Percentiles rank a stretch among this genome's conserved stretches.
Conservation (phyloP, 164 flowering plant genomes). For the Stephania yunnanensis region DNA sequence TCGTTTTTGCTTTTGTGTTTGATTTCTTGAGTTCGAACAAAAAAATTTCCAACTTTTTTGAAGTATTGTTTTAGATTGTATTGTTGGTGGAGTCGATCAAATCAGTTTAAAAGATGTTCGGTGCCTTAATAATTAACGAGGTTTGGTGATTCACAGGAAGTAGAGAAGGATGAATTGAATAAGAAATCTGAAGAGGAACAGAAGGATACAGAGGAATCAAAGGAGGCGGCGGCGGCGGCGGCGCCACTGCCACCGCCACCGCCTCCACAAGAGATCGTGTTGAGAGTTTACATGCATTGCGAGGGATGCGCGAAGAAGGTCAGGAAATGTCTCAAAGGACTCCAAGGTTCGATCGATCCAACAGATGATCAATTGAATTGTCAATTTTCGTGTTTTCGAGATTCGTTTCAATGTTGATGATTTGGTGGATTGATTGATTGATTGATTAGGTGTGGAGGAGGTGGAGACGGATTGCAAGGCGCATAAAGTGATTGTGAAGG, state of each 20-base stretch:
- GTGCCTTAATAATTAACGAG: background rate
- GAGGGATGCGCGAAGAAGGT: constrained; percentile 87
- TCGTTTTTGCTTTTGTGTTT: too few species aligned
- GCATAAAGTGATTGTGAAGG: constrained; percentile 62
- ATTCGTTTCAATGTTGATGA: background rate
- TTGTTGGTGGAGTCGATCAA: background rate
- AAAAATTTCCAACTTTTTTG: too few species aligned
- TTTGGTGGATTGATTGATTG: background rate
- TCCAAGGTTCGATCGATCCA: constrained; percentile 41
- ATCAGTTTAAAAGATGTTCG: background rate
- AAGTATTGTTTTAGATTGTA: too few species aligned
- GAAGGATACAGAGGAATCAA: constrained; percentile 22
- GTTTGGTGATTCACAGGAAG: constrained; percentile 12
- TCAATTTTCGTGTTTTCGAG: background rate
- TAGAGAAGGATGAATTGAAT: constrained; percentile 26
- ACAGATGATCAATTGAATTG: background rate
- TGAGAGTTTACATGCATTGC: constrained; percentile 86
- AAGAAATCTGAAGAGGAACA: constrained; percentile 20
- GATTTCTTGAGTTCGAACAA: too few species aligned
- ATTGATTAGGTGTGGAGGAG: constrained; percentile 55
- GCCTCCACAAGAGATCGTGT: constrained; percentile 53
- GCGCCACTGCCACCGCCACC: constrained; percentile 49
- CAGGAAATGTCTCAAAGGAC: constrained; percentile 52
- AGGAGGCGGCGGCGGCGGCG: constrained; percentile 35
- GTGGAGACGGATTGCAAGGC: constrained; percentile 62